phyloP scores from a whole-genome alignment of 1,284 basidiomycete species.

The Sporisorium exsertum region DNA sequence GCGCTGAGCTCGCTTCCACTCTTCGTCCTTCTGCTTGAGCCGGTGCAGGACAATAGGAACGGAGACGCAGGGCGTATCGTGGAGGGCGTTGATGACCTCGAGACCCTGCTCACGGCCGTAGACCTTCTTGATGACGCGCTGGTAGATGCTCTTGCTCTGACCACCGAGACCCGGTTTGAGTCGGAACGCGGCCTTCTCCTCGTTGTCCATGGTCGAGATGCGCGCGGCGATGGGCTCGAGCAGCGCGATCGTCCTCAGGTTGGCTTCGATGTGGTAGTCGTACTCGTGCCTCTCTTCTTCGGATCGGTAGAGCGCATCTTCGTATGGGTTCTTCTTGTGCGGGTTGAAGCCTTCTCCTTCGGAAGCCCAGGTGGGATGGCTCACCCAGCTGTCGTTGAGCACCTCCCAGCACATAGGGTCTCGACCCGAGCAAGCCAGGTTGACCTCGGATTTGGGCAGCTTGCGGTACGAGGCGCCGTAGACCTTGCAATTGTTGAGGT shows the following conservation, averaged over 20 bases:
- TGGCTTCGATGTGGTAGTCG: constrained; percentile 94
- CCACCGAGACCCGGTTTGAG: constrained; percentile 91
- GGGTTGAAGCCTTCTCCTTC: constrained; percentile 95
- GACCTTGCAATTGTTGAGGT: constrained; percentile 68
- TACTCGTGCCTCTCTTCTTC: constrained; percentile 99
- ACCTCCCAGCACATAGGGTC: constrained; percentile 96
- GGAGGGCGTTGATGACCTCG: constrained; percentile 89
- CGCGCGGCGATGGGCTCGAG: constrained; percentile 89
- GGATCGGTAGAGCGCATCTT: constrained; percentile 93
- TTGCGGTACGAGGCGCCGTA: constrained; percentile 92
- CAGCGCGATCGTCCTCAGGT: constrained; percentile 88
- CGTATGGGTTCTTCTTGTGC: constrained; percentile 96
- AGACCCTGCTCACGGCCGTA: constrained; percentile 86
- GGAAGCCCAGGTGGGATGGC: constrained; percentile 94
- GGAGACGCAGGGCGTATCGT: constrained; percentile 89
- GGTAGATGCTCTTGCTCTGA: constrained; percentile 86
- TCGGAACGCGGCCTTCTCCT: constrained; percentile 85
- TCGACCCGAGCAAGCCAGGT: constrained; percentile 90
- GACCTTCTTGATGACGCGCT: constrained; percentile 92
- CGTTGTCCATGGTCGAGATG: constrained; percentile 88
- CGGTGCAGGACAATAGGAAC: constrained; percentile 91
- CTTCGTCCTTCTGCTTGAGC: constrained; percentile 94
- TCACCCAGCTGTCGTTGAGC: constrained; percentile 79
- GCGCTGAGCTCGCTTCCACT: constrained; percentile 92
- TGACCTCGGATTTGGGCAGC: constrained; percentile 86